Conservation (phyloP, 257 asterid genomes). For the Rubia yunnanensis region DNA sequence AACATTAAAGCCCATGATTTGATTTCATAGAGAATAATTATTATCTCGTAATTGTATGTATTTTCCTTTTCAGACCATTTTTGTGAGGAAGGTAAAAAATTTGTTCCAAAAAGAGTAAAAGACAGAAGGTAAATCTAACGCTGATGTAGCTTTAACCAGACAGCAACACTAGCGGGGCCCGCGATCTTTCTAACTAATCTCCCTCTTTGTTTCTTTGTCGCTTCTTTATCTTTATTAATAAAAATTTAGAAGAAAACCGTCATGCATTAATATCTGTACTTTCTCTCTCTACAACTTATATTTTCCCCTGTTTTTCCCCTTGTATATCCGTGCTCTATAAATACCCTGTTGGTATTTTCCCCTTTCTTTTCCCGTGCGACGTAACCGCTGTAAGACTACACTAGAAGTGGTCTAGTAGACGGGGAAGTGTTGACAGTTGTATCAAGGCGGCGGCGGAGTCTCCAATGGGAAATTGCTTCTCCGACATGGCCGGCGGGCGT, state of each 20-base stretch:
- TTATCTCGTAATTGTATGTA: no score
- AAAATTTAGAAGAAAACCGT: not conserved
- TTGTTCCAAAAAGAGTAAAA: not conserved
- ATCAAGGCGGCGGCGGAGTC: conserved; percentile 21
- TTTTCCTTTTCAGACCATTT: not conserved
- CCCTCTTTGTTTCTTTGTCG: conserved; percentile 6
- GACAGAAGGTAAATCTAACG: not conserved
- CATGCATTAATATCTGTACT: not conserved
- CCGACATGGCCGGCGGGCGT: conserved; percentile 78
- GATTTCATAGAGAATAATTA: no score
- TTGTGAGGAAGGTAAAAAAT: not conserved
- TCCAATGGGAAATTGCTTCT: conserved; percentile 91
- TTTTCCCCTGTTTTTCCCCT: not conserved
- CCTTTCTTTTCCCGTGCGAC: not conserved
- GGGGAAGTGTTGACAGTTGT: not conserved
- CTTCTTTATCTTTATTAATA: no score
- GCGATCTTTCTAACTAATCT: not conserved
- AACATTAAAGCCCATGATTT: no score
- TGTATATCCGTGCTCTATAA: not conserved
- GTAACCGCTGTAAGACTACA: not conserved
- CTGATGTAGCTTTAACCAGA: not conserved
- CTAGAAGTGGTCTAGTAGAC: not conserved
- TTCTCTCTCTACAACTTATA: not conserved
- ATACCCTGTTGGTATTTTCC: not conserved
- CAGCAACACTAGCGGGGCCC: conserved; percentile 11